These are phyloP conservation scores for Heliosperma pusillum DNA, from an alignment of 148 eudicot species.

Conservation along the genomic window DNA sequence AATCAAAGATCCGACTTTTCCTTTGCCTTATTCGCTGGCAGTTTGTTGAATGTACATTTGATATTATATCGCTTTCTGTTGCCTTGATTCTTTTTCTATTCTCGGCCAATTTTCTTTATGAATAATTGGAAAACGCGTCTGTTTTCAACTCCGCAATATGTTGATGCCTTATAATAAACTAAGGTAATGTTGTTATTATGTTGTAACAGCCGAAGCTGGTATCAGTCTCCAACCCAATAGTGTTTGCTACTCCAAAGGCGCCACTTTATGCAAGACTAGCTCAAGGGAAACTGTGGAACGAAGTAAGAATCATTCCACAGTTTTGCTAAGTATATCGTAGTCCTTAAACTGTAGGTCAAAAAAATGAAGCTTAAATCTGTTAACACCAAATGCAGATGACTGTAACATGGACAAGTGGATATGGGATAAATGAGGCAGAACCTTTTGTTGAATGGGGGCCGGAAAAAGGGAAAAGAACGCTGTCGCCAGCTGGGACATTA, in stretches of 20 bases:
- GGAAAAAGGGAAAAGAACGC: not conserved
- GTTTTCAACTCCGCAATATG: not conserved
- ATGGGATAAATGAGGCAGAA: slow-evolving; percentile 25
- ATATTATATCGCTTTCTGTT: too few relatives aligned
- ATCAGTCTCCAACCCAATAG: slow-evolving; percentile 57
- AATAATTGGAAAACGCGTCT: too few relatives aligned
- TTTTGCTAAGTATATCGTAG: not conserved
- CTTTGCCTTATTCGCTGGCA: slow-evolving; percentile 79
- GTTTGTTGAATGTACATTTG: slow-evolving; percentile 46
- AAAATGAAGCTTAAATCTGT: too few relatives aligned
- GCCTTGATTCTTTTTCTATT: too few relatives aligned
- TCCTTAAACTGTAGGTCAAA: not conserved
- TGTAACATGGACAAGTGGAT: slow-evolving; percentile 37
- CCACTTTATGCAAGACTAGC: slow-evolving; percentile 31
- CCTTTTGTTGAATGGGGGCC: slow-evolving; percentile 32
- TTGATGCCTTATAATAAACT: not conserved
- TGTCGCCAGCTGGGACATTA: slow-evolving; percentile 33
- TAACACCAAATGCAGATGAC: slow-evolving; percentile 23
- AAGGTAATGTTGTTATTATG: not conserved
- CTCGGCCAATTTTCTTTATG: too few relatives aligned
- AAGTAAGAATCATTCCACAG: slow-evolving; percentile 9
- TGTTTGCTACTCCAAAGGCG: slow-evolving; percentile 67
- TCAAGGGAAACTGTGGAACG: slow-evolving; percentile 31
- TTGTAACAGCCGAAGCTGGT: slow-evolving; percentile 70
- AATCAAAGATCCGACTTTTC: slow-evolving; percentile 84